Evolutionary conservation across 2,329 filamentous ascomycete species (phyloP).

Genomic region (Fusarium sterilihyphosum): DNA sequence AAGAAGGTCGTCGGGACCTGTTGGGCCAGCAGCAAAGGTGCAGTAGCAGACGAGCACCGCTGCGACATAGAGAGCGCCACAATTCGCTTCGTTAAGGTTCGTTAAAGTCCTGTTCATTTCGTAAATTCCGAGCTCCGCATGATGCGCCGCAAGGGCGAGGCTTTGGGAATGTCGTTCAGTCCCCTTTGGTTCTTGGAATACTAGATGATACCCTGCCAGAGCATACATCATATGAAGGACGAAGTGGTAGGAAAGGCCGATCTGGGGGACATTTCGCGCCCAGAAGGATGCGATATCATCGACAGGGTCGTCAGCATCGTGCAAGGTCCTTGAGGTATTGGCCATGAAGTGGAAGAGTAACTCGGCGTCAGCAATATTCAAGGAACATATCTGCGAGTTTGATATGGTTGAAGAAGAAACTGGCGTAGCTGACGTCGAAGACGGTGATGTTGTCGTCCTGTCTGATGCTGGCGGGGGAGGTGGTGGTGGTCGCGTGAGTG

Average conservation of each 20-base stretch:
- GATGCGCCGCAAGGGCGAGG: constrained; percentile 37
- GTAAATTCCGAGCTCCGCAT: constrained; percentile 39
- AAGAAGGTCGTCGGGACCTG: constrained; percentile 42
- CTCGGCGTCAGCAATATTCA: constrained; percentile 45
- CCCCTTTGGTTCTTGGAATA: constrained; percentile 31
- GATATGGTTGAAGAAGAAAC: constrained; percentile 36
- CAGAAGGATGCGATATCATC: constrained; percentile 41
- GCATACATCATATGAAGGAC: constrained; percentile 45
- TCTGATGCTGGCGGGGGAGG: constrained; percentile 27
- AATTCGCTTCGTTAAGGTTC: constrained; percentile 41
- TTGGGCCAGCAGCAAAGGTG: constrained; percentile 46
- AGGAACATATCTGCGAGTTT: constrained; percentile 33
- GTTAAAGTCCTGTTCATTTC: constrained; percentile 41
- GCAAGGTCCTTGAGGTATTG: constrained; percentile 39
- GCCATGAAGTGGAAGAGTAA: constrained; percentile 44
- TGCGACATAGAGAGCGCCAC: constrained; percentile 45
- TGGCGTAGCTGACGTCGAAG: constrained; percentile 35
- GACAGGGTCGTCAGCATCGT: constrained; percentile 25
- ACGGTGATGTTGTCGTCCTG: constrained; percentile 38
- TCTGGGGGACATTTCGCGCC: constrained; percentile 43
- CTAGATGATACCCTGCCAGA: constrained; percentile 43
- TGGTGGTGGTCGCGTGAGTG: constrained; percentile 34
- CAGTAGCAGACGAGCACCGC: constrained; percentile 45
- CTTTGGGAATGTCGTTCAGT: constrained; percentile 31
- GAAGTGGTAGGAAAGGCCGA: constrained; percentile 44